Base-by-base conservation (phyloP, 2,329 filamentous ascomycete genomes). In the Pseudopyrenochaeta lycopersici region DNA sequence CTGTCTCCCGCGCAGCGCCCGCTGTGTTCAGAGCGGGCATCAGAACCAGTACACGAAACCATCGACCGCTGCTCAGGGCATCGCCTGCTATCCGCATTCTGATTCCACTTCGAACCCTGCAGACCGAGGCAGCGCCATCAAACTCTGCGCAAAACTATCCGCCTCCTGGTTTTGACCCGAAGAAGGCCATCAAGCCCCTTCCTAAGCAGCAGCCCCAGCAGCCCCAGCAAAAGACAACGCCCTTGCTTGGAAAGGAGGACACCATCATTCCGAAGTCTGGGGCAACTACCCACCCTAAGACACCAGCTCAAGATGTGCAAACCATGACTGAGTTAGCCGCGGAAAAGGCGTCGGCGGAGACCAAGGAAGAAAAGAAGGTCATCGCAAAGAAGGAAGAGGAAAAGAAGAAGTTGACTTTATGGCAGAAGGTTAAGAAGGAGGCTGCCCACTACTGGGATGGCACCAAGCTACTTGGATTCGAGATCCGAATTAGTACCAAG, bases 401-500 rank as follows among this genome's bases (percentile, higher is more conserved):
- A 51, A 85, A 89, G 66, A 92, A 93, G 81, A 97, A 97, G 74
- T 79, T 97, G 77, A 97, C 93, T 0, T 44, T 98, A 1, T 89
- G 87, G 77, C 91, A 98, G 76, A 96, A 93, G 80, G 88, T 99
- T 71, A 99, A 97, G 84, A 93, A 96, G 76, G 95, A 99, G 78
- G 84, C 83, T 12, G 87, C 89, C 58, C 95, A 99, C 77, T 99
- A 99, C 80, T 98, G 95, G 94, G 95, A 99, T 78, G 95, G 95
- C 55, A 98, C 92, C 23, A 99, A 99, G 79, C 83, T 99, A 69
- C 82, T 99, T 64, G 93, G 89, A 18, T 90, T 92, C 1, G 95
- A 99, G 79, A 88, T 98, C 73, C 91, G 83, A 77, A 99, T 99
- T 75, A 98, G 94, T 76, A 91, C 90, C 57, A 89, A 89, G 59